phyloP scores from a whole-genome alignment of 202 grass and related monocot species.

The Setaria italica region DNA sequence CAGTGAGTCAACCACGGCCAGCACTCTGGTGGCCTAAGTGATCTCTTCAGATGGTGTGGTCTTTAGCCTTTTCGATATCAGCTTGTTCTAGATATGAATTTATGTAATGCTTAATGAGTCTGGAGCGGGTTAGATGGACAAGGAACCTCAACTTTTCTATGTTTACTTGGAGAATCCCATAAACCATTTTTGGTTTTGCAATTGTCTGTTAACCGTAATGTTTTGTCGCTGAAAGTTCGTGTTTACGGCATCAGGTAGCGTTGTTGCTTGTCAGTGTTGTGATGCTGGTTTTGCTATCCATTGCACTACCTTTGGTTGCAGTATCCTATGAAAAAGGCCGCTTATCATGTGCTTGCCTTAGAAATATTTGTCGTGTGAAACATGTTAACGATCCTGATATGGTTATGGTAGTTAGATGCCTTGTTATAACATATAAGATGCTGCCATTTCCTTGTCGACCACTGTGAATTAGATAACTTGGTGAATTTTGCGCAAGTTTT shows the following conservation, averaged over 20 bases:
- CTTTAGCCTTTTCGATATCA: background rate
- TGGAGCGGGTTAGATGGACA: slow-evolving; percentile 47
- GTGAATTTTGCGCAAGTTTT: too few relatives aligned
- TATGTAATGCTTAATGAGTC: slow-evolving; percentile 57
- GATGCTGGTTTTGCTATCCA: background rate
- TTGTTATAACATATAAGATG: too few relatives aligned
- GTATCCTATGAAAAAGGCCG: too few relatives aligned
- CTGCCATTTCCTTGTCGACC: too few relatives aligned
- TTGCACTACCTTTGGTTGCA: too few relatives aligned
- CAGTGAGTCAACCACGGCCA: slow-evolving; percentile 67
- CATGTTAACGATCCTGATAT: too few relatives aligned
- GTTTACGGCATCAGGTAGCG: background rate
- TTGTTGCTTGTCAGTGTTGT: background rate
- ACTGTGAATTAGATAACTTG: too few relatives aligned
- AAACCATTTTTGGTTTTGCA: slow-evolving; percentile 57
- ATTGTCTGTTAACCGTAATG: slow-evolving; percentile 45
- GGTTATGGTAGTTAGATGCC: too few relatives aligned
- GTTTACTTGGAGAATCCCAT: slow-evolving; percentile 50
- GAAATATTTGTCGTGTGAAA: too few relatives aligned
- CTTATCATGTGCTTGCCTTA: too few relatives aligned
- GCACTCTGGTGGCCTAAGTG: slow-evolving; percentile 69
- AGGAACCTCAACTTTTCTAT: slow-evolving; percentile 52
- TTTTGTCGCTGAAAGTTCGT: background rate
- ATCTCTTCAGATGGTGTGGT: slow-evolving; percentile 22
- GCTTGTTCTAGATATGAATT: slow-evolving; percentile 40